These are phyloP conservation scores for Lecanicillium sp. DNA, from an alignment of 2,329 filamentous ascomycete species.

Conservation along the genomic window DNA sequence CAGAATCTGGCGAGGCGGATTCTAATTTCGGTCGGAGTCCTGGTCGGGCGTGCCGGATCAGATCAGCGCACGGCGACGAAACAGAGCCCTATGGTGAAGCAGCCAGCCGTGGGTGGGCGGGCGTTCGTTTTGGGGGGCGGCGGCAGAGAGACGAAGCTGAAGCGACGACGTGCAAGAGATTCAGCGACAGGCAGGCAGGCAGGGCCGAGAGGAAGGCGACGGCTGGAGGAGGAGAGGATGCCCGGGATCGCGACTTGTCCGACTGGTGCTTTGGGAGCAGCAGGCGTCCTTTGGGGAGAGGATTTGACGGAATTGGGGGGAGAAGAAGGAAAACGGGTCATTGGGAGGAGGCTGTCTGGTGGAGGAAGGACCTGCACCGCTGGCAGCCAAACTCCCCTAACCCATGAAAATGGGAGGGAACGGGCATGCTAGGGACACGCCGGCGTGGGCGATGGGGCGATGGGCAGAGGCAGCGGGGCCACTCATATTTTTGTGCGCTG, in stretches of 20 bases:
- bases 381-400: conserved; percentile 34
- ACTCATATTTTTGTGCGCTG: background rate
- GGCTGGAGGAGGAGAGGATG: conserved; percentile 1
- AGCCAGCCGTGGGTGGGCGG: too few relatives aligned
- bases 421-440: conserved; percentile 23
- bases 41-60: too few relatives aligned
- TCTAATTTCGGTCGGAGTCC: too few relatives aligned
- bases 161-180: conserved; percentile 5
- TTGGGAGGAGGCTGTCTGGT: conserved; percentile 30
- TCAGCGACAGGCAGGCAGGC: conserved; percentile 4
- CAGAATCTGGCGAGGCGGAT: too few relatives aligned
- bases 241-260: background rate
- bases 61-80: too few relatives aligned
- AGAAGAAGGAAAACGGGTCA: conserved; percentile 27
- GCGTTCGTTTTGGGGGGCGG: too few relatives aligned
- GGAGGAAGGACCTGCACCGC: conserved; percentile 30
- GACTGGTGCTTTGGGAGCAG: too few relatives aligned
- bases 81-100: too few relatives aligned
- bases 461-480: background rate
- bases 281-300: conserved; percentile 8
- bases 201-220: background rate
- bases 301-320: conserved; percentile 21
- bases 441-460: conserved; percentile 1
- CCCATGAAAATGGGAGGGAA: conserved; percentile 33
- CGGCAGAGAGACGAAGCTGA: too few relatives aligned